These are phyloP conservation scores for Alternaria tenuissima DNA, from an alignment of 2,329 filamentous ascomycete species.

Conservation along the genomic window DNA sequence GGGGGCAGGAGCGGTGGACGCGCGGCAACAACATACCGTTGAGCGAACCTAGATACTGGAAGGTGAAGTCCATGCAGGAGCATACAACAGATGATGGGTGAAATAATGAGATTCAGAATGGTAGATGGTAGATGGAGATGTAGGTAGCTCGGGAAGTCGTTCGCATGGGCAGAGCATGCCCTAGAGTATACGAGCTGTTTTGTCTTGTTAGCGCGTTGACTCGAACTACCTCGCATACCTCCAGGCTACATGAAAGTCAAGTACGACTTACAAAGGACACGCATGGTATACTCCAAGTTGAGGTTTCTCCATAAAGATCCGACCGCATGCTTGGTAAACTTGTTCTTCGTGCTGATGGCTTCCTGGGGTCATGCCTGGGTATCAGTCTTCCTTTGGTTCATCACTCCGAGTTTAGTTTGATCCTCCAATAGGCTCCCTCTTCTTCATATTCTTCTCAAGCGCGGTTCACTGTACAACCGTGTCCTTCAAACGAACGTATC, in stretches of 20 bases:
- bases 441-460: background rate
- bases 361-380: background rate
- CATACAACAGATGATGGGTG: background rate
- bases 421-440: background rate
- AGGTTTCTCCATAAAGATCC: background rate
- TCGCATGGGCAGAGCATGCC: background rate
- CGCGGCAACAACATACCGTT: background rate
- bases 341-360: background rate
- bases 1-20: slow-evolving; percentile 1
- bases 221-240: background rate
- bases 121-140: background rate
- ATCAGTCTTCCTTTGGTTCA: background rate
- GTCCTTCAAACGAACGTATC: background rate
- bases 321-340: background rate
- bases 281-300: background rate
- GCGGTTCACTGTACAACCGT: background rate
- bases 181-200: background rate
- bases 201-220: background rate
- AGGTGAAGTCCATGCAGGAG: background rate
- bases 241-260: background rate
- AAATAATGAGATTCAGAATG: background rate
- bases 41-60: background rate
- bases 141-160: background rate
- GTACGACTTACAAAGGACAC: background rate
- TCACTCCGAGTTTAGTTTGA: background rate